Evolutionary conservation across 2,329 filamentous ascomycete species (phyloP), one percentile per base, ranked within the genome.

Genomic region (Arthroderma uncinatum): DNA sequence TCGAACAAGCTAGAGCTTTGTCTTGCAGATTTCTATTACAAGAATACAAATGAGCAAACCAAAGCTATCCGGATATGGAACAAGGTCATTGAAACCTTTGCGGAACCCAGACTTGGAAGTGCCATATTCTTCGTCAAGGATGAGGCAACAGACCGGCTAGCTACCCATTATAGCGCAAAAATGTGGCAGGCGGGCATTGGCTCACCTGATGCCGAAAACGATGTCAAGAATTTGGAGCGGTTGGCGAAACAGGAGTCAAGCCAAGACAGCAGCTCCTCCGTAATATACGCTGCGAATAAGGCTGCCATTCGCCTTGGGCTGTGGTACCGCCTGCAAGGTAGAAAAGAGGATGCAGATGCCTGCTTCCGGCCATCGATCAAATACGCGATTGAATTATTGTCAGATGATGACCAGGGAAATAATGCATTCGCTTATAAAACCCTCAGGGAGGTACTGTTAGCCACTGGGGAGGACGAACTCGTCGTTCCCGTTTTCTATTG

Each of bases 321-420:
- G 19, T 60, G 48, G 57, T 60, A 62, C 28, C 56, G 53, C 7
- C 53, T 62, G 10, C 48, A 37, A 40, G 60, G 37, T 4, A 56
- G 50, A 19, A 16, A 33, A 16, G 57, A 62, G 30, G 60, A 59
- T 12, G 53, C 59, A 10, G 42, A 39, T 12, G 53, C 50, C 30
- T 58, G 48, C 40, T 61, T 60, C 25, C 53, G 36, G 37, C 33
- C 48, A 9, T 54, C 47, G 12, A 56, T 61, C 10, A 58, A 56
- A 28, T 14, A 42, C 37, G 55, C 40, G 12, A 37, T 58, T 33
- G 28, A 58, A 23, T 30, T 61, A 12, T 37, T 61, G 25, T 58
- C 54, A 5, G 58, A 60, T 33, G 59, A 60, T 42, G 59, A 60
- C 48, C 50, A 33, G 36, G 56, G 53, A 42, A 61, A 61, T 47